Conservation (phyloP, 2,329 filamentous ascomycete genomes). For the Diplodia seriata region DNA sequence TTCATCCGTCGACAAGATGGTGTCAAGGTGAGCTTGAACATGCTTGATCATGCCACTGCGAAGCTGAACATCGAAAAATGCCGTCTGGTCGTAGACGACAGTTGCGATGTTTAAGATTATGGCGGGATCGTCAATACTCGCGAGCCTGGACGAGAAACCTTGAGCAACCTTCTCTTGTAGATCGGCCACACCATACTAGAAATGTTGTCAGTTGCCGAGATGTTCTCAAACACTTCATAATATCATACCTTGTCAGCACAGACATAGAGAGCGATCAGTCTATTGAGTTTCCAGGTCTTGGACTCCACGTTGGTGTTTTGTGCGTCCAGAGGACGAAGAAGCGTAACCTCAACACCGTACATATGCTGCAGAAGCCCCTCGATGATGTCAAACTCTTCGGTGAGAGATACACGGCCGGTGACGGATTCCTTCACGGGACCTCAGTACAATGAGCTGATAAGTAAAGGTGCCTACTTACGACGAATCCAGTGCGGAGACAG, state of each 20-base stretch:
- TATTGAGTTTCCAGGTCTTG: no score
- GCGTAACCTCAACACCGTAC: not conserved
- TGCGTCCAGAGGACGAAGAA: not conserved
- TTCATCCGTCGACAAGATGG: not conserved
- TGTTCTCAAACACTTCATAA: not conserved
- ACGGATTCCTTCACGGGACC: not conserved
- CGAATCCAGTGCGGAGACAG: not conserved
- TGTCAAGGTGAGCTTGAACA: not conserved
- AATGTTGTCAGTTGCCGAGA: not conserved
- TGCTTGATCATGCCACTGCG: not conserved
- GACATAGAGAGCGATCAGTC: not conserved
- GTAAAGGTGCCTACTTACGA: not conserved
- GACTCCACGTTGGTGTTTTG: no score
- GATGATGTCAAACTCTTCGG: not conserved
- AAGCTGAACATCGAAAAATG: conserved; percentile 6
- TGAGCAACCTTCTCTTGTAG: not conserved
- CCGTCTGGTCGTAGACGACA: not conserved
- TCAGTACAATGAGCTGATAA: not conserved
- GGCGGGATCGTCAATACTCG: not conserved
- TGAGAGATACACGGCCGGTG: not conserved
- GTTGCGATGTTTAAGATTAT: not conserved
- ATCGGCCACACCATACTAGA: not conserved
- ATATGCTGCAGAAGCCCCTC: not conserved
- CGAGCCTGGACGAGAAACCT: not conserved
- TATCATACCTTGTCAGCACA: not conserved